A percentile compares a stretch with the other conserved stretches of the same genome.
phyloP scores from a whole-genome alignment of 805 yeast species.

The Wickerhamiella siamensis region DNA sequence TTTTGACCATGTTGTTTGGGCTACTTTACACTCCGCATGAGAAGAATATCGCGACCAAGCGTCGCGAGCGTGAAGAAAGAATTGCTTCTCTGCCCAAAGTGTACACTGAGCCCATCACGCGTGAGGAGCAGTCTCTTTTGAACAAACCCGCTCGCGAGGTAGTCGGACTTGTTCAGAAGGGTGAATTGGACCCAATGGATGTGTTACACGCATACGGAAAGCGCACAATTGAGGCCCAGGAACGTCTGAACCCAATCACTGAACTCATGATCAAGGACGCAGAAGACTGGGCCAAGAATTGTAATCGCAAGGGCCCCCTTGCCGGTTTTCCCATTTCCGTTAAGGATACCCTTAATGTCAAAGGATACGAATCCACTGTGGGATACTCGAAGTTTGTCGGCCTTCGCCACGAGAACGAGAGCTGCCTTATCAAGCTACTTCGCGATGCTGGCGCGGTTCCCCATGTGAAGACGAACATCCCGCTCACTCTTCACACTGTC shows the following conservation, averaged over 20 bases:
- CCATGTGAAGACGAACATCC: conserved; percentile 42
- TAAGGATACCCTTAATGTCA: conserved; percentile 41
- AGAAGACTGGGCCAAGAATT: conserved; percentile 41
- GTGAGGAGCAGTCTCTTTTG: conserved; percentile 26
- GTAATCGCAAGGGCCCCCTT: conserved; percentile 42
- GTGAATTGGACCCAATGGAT: conserved; percentile 35
- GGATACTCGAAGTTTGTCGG: conserved; percentile 33
- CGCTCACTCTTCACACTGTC: conserved; percentile 41
- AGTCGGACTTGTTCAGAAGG: conserved; percentile 32
- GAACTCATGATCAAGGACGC: conserved; percentile 55
- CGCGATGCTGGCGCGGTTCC: conserved; percentile 42
- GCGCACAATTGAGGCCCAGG: conserved; percentile 48
- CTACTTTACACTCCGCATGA: conserved; percentile 2
- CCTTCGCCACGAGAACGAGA: conserved; percentile 29
- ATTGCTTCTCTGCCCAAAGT: conserved; percentile 24
- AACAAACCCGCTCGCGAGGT: conserved; percentile 30
- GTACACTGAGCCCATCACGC: conserved; percentile 27
- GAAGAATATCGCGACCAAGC: conserved; percentile 17
- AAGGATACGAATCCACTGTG: conserved; percentile 38
- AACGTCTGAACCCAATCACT: conserved; percentile 40
- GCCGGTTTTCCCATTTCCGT: conserved; percentile 53
- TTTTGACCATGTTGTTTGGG: conserved; percentile 2
- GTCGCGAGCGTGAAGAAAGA: conserved; percentile 24
- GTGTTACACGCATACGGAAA: conserved; percentile 52
- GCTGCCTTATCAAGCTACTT: conserved; percentile 30